Evolutionary conservation across 2,329 filamentous ascomycete species (phyloP), one percentile per base, ranked within the genome.

Genomic region (Trichoderma brevicompactum): DNA sequence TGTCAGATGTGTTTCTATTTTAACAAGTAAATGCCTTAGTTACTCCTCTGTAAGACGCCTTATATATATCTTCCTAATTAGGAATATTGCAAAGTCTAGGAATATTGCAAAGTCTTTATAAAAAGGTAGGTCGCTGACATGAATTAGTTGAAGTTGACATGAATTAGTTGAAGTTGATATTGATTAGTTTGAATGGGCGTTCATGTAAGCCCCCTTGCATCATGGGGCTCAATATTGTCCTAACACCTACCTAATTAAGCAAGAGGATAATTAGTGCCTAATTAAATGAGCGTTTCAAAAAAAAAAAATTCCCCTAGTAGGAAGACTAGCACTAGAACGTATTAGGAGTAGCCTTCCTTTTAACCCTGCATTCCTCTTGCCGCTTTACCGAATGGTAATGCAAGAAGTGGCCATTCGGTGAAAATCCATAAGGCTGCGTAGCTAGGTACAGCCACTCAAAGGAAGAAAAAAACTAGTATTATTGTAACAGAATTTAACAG

Each of bases 41-140:
- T 50, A 28, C 23, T 52, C 28, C 28, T 52, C 48, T 6, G 17
- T 52, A 52, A 52, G 28, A 52, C 10, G 15, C 32, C 28, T 52
- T 52, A 15, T 52, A 52, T 52, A 52, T 52, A 28, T 28, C 48
- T 52, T 52, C 28, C 48, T 52, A 36, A 28, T 52, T 52, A 34
- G 48, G 48, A 52, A 28, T n/a, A 23, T 52, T n/a, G 17, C 7
- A 52, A 52, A 17, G 28, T 52, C 48, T 34, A n/a, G n/a, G n/a
- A n/a, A n/a, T 50, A 23, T 52, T n/a, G 17, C 7, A 52, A 52
- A 17, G 28, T 52, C 48, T 34, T 52, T 32, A 36, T 52, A 52
- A 52, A 52, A 52, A 28, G 28, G 48, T 52, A 52, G 48, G 48
- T 52, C 2, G 5, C 17, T 52, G 23, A 36, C 13, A 52, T 36